phyloP scores from a whole-genome alignment of 163 green algal species.

The Botryococcus braunii region DNA sequence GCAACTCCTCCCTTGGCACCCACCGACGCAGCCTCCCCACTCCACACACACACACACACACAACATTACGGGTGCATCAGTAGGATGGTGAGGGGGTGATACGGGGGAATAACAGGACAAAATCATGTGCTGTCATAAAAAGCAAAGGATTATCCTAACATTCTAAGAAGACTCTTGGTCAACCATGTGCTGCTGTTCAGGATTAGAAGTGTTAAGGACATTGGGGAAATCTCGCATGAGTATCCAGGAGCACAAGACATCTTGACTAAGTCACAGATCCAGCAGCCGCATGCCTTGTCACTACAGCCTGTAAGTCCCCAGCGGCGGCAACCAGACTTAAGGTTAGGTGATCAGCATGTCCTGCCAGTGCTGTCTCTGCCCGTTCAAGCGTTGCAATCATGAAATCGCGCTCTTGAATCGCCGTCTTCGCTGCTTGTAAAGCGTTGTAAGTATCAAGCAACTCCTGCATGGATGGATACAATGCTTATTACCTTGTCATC shows the following conservation, averaged over 20 bases:
- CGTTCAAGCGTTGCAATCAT: slow-evolving; percentile 51
- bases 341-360: slow-evolving; percentile 40
- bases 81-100: too few relatives aligned
- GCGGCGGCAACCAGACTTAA: slow-evolving; percentile 34
- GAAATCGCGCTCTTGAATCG: slow-evolving; percentile 61
- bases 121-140: too few relatives aligned
- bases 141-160: too few relatives aligned
- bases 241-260: neutral
- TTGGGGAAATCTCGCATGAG: neutral
- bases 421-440: slow-evolving; percentile 24
- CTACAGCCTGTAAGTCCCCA: slow-evolving; percentile 37
- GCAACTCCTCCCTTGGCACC: too few relatives aligned
- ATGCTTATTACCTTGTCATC: neutral
- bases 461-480: slow-evolving; percentile 22
- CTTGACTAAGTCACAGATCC: too few relatives aligned
- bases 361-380: slow-evolving; percentile 53
- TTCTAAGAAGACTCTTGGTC: neutral
- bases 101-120: too few relatives aligned
- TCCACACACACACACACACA: too few relatives aligned
- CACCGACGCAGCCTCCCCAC: too few relatives aligned
- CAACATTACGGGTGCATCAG: too few relatives aligned
- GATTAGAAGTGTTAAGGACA: neutral
- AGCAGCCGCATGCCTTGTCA: slow-evolving; percentile 17
- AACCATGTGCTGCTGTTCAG: neutral
- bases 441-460: slow-evolving; percentile 24